Base-by-base conservation (phyloP, 2,329 filamentous ascomycete genomes). In the Graphiopsis chlorocephala region DNA sequence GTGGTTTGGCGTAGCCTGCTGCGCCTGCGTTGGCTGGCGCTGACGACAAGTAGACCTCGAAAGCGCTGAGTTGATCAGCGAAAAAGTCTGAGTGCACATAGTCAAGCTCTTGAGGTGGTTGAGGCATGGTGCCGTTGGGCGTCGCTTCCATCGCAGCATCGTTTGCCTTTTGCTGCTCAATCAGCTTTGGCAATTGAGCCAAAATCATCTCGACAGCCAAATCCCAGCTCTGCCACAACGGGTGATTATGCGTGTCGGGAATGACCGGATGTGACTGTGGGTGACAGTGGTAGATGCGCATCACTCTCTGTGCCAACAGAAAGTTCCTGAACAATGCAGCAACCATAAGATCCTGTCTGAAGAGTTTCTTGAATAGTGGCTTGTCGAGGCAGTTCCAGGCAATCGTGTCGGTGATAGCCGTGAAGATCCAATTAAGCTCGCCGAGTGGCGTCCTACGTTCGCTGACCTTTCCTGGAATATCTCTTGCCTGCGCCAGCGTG, bases 361-460 rank as follows among this genome's bases (percentile, higher is more conserved):
- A 99, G 66, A 98, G 91, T 77, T 97, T 97, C 78, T 96, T 93
- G 79, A 99, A 99, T 12, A 97, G 81, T 23, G 93, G 87, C 53
- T 94, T 90, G 3, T 93, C 92, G 4, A 99, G 81, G 5, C 92
- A 96, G 33, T 96, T 98, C 95, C 95, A 99, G 0, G 95, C 95
- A 72, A 99, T 99, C 1, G 94, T 98, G 76, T 99, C 95, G 0
- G 95, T 99, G 69, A 99, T 98, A 63, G 95, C 95, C 0, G 95
- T 99, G 75, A 99, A 98, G 38, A 99, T 99, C 95, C 95, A 99
- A 74, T 99, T 99, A 15, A 99, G 83, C 79, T 99, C 95, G 67
- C 95, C 95, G 35, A 99, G 84, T 10, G 95, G 95, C 58, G 95
- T 98, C 73, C 95, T 86, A 66, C 95, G 86, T 78, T 99, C 95